Percentiles rank a stretch among this genome's conserved stretches.
Conservation (phyloP, 768 basidiomycete genomes). For the Amanita rubescens region DNA sequence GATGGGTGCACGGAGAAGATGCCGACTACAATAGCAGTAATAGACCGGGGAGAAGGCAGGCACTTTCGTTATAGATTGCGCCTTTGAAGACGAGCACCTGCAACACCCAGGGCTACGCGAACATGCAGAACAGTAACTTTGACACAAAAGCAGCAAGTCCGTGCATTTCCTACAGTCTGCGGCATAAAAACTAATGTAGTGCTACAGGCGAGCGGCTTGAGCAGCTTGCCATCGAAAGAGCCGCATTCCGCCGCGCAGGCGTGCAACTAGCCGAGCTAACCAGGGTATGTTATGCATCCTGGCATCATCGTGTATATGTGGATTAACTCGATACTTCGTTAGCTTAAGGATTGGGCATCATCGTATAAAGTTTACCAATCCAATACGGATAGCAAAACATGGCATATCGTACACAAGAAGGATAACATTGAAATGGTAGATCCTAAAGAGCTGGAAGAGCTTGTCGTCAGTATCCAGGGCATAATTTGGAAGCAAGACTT, state of each 20-base stretch:
- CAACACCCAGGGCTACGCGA: no score
- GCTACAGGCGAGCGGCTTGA: not conserved
- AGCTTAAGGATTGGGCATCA: not conserved
- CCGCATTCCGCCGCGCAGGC: not conserved
- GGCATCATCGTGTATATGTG: not conserved
- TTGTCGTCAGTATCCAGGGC: conserved; percentile 5
- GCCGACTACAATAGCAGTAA: no score
- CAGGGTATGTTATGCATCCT: not conserved
- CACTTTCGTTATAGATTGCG: no score
- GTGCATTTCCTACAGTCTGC: no score
- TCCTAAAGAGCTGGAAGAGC: conserved; percentile 1
- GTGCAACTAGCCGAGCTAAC: not conserved
- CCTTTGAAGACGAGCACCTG: no score
- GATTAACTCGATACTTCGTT: not conserved
- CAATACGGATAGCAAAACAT: not conserved
- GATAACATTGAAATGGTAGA: not conserved
- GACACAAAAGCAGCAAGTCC: no score
- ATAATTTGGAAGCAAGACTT: conserved; percentile 2
- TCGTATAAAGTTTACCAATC: not conserved
- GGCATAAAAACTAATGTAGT: no score
- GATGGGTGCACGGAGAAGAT: no score
- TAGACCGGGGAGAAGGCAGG: no score
- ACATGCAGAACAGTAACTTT: no score
- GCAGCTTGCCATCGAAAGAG: not conserved
- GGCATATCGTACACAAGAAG: not conserved